These are phyloP conservation scores for Cochlearia excelsa DNA, from an alignment of 345 rosid species.

Conservation along the genomic window DNA sequence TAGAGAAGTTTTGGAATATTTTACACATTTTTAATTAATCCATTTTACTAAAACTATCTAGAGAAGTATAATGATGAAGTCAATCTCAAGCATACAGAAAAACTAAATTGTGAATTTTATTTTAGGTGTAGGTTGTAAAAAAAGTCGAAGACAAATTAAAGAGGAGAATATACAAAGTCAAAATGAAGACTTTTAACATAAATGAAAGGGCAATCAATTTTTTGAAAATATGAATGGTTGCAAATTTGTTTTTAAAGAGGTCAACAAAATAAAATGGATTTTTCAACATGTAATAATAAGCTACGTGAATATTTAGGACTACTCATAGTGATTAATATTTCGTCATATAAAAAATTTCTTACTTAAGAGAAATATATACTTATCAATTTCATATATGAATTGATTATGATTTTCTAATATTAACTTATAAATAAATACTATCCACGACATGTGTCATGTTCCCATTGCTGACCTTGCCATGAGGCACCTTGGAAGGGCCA, in stretches of 20 bases:
- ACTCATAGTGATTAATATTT: neutral
- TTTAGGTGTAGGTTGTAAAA: neutral
- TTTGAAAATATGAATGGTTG: slow-evolving; percentile 26
- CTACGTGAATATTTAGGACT: slow-evolving; percentile 19
- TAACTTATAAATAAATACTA: no score
- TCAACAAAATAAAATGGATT: slow-evolving; percentile 2
- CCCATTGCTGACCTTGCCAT: slow-evolving; percentile 34
- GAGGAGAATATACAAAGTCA: slow-evolving; percentile 29
- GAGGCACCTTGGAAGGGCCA: slow-evolving; percentile 29
- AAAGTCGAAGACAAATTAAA: slow-evolving; percentile 6
- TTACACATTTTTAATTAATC: no score
- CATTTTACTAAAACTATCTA: no score
- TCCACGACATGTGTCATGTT: slow-evolving; percentile 31
- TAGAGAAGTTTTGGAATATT: no score
- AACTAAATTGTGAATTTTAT: neutral
- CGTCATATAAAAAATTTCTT: no score
- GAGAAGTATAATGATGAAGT: slow-evolving; percentile 8
- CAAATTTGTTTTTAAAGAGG: neutral
- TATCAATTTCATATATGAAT: no score
- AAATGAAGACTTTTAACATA: slow-evolving; percentile 22
- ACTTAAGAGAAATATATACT: no score
- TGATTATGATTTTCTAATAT: no score
- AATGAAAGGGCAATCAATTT: slow-evolving; percentile 25
- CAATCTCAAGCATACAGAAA: slow-evolving; percentile 22
- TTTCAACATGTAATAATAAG: neutral